These are phyloP conservation scores for Sambucus nigra DNA, from an alignment of 129 eudicot species.

Conservation along the genomic window DNA sequence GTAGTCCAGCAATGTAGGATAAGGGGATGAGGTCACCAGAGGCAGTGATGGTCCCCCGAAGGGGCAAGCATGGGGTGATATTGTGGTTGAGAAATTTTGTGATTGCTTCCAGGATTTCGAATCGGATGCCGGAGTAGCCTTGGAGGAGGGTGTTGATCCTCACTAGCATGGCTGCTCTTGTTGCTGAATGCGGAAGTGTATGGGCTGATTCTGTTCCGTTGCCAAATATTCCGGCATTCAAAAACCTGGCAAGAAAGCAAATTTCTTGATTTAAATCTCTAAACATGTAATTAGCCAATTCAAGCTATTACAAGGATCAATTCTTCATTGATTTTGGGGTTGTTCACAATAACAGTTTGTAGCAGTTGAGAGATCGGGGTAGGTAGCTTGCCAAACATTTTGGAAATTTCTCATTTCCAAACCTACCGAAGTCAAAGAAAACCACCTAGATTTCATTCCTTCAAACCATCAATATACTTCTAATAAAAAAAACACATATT, in stretches of 20 bases:
- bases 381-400: no score
- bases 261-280: no score
- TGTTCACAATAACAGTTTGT: no score
- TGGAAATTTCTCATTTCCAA: no score
- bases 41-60: constrained; percentile 81
- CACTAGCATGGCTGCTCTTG: constrained; percentile 85
- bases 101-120: constrained; percentile 74
- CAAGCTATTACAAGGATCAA: no score
- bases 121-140: constrained; percentile 83
- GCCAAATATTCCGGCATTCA: constrained; percentile 84
- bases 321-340: no score
- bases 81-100: constrained; percentile 68
- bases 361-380: no score
- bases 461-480: no score
- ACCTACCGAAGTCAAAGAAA: no score
- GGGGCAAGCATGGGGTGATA: constrained; percentile 71
- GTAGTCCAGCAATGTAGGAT: constrained; percentile 82
- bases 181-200: constrained; percentile 63
- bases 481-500: no score
- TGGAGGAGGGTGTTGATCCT: constrained; percentile 85
- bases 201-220: constrained; percentile 56
- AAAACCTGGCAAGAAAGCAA: constrained; percentile 30
- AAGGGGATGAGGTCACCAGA: constrained; percentile 84
- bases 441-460: no score
- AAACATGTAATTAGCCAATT: no score